A percentile compares a stretch with the other conserved stretches of the same genome.
These are phyloP conservation scores for Ganoderma sinense DNA, from an alignment of 1,284 basidiomycete species.

Conservation along the genomic window DNA sequence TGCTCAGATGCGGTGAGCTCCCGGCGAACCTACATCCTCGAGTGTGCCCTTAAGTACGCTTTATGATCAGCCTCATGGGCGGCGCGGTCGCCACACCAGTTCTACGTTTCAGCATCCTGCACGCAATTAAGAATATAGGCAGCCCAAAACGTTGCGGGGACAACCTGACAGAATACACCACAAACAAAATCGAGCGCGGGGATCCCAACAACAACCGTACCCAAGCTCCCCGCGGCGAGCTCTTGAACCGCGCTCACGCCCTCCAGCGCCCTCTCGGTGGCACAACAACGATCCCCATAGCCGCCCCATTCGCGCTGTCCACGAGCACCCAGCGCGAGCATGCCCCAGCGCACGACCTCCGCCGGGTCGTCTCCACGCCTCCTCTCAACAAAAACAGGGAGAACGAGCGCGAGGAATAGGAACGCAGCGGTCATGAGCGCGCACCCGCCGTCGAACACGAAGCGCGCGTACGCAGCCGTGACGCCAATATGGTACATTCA, in stretches of 20 bases:
- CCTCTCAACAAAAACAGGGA: not conserved
- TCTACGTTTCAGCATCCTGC: not conserved
- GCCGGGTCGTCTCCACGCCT: not conserved
- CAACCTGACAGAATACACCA: not conserved
- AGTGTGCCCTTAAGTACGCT: not conserved
- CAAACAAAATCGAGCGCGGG: not conserved
- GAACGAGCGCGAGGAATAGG: not conserved
- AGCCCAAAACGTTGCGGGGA: not conserved
- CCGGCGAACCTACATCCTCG: not conserved
- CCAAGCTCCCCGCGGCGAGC: not conserved
- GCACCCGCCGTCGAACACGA: not conserved
- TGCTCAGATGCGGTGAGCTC: not conserved
- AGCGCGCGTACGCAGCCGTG: not conserved
- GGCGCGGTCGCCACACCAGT: not conserved
- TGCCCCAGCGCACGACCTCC: not conserved
- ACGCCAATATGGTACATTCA: too few relatives aligned
- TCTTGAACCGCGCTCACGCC: not conserved
- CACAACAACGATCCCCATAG: not conserved
- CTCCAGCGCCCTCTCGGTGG: not conserved
- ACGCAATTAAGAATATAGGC: not conserved
- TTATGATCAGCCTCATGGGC: not conserved
- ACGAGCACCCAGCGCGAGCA: not conserved
- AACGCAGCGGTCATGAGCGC: not conserved
- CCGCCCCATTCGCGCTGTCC: not conserved
- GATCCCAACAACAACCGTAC: not conserved